Conservation (phyloP, 2,329 filamentous ascomycete genomes). For the Colletotrichum paranaense region DNA sequence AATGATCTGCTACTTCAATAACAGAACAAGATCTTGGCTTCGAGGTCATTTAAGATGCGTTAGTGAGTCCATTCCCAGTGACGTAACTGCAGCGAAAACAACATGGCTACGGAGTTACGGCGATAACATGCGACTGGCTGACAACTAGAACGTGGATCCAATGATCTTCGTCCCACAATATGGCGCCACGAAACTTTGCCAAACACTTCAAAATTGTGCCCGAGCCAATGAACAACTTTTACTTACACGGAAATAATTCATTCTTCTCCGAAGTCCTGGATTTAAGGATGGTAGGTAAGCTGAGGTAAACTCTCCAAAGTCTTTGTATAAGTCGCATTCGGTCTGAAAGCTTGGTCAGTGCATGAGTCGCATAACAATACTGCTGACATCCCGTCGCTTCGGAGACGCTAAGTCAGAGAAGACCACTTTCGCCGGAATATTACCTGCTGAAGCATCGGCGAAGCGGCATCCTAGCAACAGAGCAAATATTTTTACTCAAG, state of each 20-base stretch:
- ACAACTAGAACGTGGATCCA: not conserved
- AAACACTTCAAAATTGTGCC: not conserved
- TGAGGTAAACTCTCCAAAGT: not conserved
- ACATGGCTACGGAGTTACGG: conserved; percentile 1
- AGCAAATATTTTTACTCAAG: not conserved
- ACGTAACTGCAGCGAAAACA: not conserved
- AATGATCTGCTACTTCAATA: not conserved
- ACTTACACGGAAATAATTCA: not conserved
- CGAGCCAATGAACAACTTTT: not conserved
- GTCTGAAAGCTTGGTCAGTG: not conserved
- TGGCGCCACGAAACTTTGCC: not conserved
- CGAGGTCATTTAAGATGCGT: not conserved
- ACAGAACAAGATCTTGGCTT: not conserved
- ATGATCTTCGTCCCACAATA: not conserved
- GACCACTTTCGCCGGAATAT: not conserved
- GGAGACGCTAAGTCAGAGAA: not conserved
- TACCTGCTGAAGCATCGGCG: not conserved
- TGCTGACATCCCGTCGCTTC: no score
- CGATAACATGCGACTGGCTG: not conserved
- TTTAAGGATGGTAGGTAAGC: not conserved
- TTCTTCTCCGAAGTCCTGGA: not conserved
- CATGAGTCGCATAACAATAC: not conserved
- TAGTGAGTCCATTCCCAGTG: not conserved
- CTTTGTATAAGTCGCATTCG: not conserved
- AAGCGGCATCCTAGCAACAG: not conserved